Base-by-base conservation (phyloP, 2,329 filamentous ascomycete genomes). In the Ascochyta pisi region DNA sequence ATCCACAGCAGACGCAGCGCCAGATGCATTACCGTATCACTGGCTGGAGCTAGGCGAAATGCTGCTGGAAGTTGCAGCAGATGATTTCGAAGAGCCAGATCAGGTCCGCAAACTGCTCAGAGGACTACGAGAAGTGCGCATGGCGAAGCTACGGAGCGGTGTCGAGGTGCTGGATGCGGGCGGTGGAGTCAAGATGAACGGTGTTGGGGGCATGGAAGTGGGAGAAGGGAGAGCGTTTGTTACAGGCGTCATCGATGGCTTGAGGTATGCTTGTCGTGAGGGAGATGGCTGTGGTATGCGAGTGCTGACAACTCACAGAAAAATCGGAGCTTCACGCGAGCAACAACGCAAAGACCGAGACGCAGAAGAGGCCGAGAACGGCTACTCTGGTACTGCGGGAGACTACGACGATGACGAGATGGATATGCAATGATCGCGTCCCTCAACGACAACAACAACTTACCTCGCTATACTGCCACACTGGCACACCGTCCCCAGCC, bases 41-140 rank as follows among this genome's bases (percentile, higher is more conserved):
- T 99, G 94, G 93, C 84, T 96, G 38, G 95, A 98, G 77, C 79
- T 98, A 8, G 89, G 90, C 16, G 92, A 96, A 76, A 87, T 96
- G 73, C 81, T 99, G 41, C 84, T 99, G 2, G 89, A 93, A 42
- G 89, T 91, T 51, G 93, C 93, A 4, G 83, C 86, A 24, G 93
- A 97, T 74, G 93, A 97, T 73, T 84, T 98, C 45, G 83, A 85
- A 33, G 81, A 89, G 24, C 83, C 90, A 2, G 88, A 92, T 63
- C 86, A 88, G 63, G 88, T 96, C 7, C 82, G 93, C 6, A 84
- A 89, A 24, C 73, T 96, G 56, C 74, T 97, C 58, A 82, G 93
- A 49, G 93, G 96, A 70, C 75, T 98, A 62, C 83, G 93, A 50
- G 94, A 98, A 77, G 91, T 95, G 46, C 82, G 95, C 38, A 91